Conservation (phyloP, 441 rosid species). For the Sinapis alba region DNA sequence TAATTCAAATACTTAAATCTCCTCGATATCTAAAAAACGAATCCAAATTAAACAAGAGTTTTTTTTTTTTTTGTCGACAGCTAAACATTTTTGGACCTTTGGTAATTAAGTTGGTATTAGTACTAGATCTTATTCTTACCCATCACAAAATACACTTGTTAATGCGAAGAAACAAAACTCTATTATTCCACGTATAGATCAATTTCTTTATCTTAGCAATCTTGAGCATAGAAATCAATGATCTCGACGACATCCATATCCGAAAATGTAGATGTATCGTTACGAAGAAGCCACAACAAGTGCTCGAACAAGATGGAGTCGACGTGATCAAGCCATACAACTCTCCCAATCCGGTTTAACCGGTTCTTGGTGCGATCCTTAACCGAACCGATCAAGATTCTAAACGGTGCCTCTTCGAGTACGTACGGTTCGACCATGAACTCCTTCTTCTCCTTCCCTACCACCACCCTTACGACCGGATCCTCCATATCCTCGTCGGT, state of each 20-base stretch:
- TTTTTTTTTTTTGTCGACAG: too few relatives aligned
- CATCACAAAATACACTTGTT: not conserved
- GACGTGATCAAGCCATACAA: conserved; percentile 56
- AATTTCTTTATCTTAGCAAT: conserved; percentile 17
- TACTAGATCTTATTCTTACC: not conserved
- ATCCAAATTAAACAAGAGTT: not conserved
- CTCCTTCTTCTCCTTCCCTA: conserved; percentile 73
- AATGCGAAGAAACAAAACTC: not conserved
- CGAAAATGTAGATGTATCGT: conserved; percentile 65
- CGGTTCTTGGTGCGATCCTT: conserved; percentile 28
- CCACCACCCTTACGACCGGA: conserved; percentile 58
- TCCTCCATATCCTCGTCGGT: conserved; percentile 33
- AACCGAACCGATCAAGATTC: conserved; percentile 49
- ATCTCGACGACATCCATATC: conserved; percentile 74
- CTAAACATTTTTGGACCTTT: not conserved
- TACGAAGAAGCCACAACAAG: conserved; percentile 80
- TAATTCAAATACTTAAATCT: not conserved
- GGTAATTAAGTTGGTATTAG: not conserved
- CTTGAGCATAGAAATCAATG: conserved; percentile 72
- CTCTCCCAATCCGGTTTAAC: conserved; percentile 35
- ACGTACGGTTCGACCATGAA: conserved; percentile 68
- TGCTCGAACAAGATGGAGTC: conserved; percentile 89
- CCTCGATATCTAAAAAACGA: not conserved
- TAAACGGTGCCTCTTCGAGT: conserved; percentile 67
- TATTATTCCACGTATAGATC: not conserved